Conservation (phyloP, 2,329 filamentous ascomycete genomes). For the Aspergillus tanneri region DNA sequence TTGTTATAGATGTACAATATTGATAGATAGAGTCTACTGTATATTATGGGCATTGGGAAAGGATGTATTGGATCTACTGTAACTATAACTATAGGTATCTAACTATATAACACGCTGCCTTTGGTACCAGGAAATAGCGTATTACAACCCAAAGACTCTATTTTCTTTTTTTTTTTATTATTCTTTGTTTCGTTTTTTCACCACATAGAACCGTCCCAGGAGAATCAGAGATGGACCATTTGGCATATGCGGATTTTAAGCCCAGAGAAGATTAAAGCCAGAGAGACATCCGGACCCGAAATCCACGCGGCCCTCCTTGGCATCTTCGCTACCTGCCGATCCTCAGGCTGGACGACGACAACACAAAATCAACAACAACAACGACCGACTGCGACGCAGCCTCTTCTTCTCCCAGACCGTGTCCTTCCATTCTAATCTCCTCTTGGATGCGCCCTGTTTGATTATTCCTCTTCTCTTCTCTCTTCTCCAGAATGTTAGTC, state of each 20-base stretch:
- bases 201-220: too few relatives aligned
- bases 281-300: too few relatives aligned
- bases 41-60: background rate
- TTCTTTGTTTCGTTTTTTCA: too few relatives aligned
- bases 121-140: too few relatives aligned
- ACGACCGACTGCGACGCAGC: constrained; percentile 4
- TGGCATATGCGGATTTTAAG: too few relatives aligned
- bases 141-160: too few relatives aligned
- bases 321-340: constrained; percentile 35
- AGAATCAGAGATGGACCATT: too few relatives aligned
- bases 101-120: too few relatives aligned
- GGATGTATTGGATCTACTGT: background rate
- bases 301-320: constrained; percentile 26
- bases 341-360: constrained; percentile 13
- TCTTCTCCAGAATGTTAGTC: constrained; percentile 70
- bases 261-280: too few relatives aligned
- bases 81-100: background rate
- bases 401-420: constrained; percentile 17
- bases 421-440: background rate
- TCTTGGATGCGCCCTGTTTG: constrained; percentile 8
- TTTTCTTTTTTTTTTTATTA: too few relatives aligned
- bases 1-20: background rate
- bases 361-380: constrained; percentile 16
- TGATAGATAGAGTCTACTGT: background rate
- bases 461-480: background rate